phyloP scores from a whole-genome alignment of 202 grass and related monocot species.

The Panicum virgatum region DNA sequence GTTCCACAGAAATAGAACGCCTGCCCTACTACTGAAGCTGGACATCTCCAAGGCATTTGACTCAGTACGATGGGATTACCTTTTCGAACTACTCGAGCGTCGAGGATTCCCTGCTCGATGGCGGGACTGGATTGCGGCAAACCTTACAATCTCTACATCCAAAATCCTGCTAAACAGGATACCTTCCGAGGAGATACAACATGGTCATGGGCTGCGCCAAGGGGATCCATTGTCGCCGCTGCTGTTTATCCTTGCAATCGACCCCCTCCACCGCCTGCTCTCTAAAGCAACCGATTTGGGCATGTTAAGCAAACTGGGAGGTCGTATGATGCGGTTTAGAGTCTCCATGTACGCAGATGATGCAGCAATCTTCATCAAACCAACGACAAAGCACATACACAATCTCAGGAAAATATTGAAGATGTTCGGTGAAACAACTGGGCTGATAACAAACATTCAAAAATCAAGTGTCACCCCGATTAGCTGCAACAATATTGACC shows the following conservation, averaged over 20 bases:
- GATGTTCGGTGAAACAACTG: no score
- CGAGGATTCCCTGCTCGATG: not conserved
- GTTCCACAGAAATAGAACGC: not conserved
- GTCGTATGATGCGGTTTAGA: fast-evolving
- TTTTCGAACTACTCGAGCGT: fast-evolving
- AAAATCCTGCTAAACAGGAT: not conserved
- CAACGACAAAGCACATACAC: not conserved
- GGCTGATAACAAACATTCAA: no score
- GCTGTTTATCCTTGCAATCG: not conserved
- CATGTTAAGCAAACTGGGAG: not conserved
- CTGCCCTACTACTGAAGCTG: fast-evolving
- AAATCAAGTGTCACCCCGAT: no score
- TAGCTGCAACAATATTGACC: no score
- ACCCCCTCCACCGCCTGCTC: fast-evolving
- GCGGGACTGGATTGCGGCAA: fast-evolving
- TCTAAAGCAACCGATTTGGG: fast-evolving
- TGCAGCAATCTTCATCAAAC: not conserved
- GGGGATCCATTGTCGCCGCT: not conserved
- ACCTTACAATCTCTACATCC: fast-evolving
- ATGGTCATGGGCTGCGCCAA: not conserved
- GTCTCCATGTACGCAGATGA: not conserved
- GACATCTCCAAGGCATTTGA: not conserved
- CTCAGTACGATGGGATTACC: not conserved
- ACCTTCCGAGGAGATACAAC: fast-evolving
- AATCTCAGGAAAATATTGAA: no score